Percentiles rank a stretch among this genome's conserved stretches.
Conservation (phyloP, 441 rosid genomes). For the Gossypium schwendimanii region DNA sequence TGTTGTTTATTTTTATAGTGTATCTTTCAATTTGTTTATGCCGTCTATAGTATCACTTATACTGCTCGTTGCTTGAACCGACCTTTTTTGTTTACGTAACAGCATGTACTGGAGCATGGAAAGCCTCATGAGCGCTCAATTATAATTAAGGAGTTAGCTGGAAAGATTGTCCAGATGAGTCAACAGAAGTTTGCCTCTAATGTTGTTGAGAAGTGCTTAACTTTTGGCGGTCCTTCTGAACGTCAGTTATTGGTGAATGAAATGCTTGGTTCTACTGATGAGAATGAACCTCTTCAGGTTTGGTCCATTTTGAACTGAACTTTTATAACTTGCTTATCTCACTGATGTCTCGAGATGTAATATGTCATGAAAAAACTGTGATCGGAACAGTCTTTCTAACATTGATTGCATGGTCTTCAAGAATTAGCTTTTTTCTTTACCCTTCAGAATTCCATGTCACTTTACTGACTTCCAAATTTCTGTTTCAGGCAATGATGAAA, state of each 20-base stretch:
- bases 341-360: not conserved
- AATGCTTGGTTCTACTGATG: slow-evolving; percentile 85
- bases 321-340: not conserved
- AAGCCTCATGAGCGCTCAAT: slow-evolving; percentile 73
- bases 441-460: not conserved
- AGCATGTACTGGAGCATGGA: slow-evolving; percentile 59
- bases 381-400: not conserved
- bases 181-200: slow-evolving; percentile 91
- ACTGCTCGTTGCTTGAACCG: not conserved
- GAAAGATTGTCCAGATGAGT: slow-evolving; percentile 89
- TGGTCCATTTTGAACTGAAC: slow-evolving; percentile 13
- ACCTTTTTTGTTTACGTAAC: slow-evolving; percentile 12
- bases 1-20: not conserved
- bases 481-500: slow-evolving; percentile 88
- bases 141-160: slow-evolving; percentile 72
- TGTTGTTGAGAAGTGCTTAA: slow-evolving; percentile 84
- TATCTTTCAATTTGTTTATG: not conserved
- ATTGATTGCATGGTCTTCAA: not conserved
- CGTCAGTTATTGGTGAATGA: slow-evolving; percentile 70
- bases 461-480: not conserved
- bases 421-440: not conserved
- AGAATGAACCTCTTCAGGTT: slow-evolving; percentile 94
- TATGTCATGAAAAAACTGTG: not conserved
- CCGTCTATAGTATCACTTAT: not conserved
- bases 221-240: slow-evolving; percentile 67